These are phyloP conservation scores for Dacryopinax spathularia DNA, from an alignment of 768 basidiomycete species.

Conservation along the genomic window DNA sequence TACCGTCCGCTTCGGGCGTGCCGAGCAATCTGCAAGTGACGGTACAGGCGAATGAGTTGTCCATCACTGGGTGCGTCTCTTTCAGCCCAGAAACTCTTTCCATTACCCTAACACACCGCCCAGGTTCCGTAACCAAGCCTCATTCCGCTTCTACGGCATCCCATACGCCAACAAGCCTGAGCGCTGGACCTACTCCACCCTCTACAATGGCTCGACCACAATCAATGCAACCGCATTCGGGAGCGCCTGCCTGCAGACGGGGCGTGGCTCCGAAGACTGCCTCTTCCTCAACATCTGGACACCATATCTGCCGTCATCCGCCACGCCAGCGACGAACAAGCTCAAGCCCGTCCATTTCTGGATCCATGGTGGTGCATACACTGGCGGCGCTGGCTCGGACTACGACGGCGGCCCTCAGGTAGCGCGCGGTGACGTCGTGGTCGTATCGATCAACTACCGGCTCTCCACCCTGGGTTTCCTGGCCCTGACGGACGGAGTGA, in stretches of 20 bases:
- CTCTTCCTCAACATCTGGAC: slow-evolving; percentile 14
- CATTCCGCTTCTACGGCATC: slow-evolving; percentile 10
- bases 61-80: slow-evolving; percentile 14
- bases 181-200: slow-evolving; percentile 9
- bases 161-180: slow-evolving; percentile 8
- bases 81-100: not conserved
- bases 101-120: slow-evolving; percentile 16
- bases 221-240: slow-evolving; percentile 6
- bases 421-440: not conserved
- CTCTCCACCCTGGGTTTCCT: slow-evolving; percentile 6
- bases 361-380: slow-evolving; percentile 17
- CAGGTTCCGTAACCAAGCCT: slow-evolving; percentile 8
- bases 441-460: slow-evolving; percentile 6
- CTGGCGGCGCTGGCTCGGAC: slow-evolving; percentile 12
- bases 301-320: slow-evolving; percentile 11
- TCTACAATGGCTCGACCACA: not conserved
- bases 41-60: slow-evolving; percentile 18
- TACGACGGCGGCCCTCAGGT: slow-evolving; percentile 9
- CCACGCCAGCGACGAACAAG: not conserved
- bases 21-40: slow-evolving; percentile 18
- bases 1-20: slow-evolving; percentile 17
- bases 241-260: slow-evolving; percentile 5
- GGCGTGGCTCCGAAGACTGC: slow-evolving; percentile 14
- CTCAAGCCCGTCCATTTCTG: slow-evolving; percentile 15
- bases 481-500: not conserved